phyloP scores from a whole-genome alignment of 2,329 filamentous ascomycete species.

The Didymella lethalis region DNA sequence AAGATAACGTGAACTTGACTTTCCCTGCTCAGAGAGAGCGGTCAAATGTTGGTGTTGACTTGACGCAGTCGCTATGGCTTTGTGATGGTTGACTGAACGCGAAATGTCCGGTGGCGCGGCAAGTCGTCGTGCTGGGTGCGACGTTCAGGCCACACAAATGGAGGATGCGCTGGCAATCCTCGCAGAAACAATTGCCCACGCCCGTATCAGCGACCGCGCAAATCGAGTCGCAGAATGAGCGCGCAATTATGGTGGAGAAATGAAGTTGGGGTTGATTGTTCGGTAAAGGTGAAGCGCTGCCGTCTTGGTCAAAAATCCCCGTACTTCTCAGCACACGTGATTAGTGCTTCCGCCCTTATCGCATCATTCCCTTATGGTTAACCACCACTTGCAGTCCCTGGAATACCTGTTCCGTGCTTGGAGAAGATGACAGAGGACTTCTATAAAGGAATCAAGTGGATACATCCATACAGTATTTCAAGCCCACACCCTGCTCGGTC shows the following conservation, averaged over 20 bases:
- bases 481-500: background rate
- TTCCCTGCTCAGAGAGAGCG: background rate
- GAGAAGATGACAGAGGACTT: background rate
- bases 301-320: slow-evolving; percentile 10
- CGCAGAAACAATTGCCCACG: slow-evolving; percentile 1
- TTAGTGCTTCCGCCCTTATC: slow-evolving; percentile 1
- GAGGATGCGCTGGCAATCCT: slow-evolving; percentile 8
- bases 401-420: too few relatives aligned
- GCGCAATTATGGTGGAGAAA: slow-evolving; percentile 5
- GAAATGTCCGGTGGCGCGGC: background rate
- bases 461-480: background rate
- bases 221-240: background rate
- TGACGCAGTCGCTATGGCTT: background rate
- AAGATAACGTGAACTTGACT: background rate
- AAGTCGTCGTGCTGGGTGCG: slow-evolving; percentile 5
- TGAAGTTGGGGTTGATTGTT: slow-evolving; percentile 2
- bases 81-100: background rate
- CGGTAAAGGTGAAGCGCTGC: slow-evolving; percentile 19
- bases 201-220: background rate
- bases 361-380: background rate
- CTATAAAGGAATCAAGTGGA: background rate
- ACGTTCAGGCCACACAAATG: slow-evolving; percentile 11
- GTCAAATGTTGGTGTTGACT: too few relatives aligned
- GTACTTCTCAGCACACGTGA: slow-evolving; percentile 20
- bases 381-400: background rate